Conservation (phyloP, 169 alveolate genomes). For the Eimeria mitis region DNA sequence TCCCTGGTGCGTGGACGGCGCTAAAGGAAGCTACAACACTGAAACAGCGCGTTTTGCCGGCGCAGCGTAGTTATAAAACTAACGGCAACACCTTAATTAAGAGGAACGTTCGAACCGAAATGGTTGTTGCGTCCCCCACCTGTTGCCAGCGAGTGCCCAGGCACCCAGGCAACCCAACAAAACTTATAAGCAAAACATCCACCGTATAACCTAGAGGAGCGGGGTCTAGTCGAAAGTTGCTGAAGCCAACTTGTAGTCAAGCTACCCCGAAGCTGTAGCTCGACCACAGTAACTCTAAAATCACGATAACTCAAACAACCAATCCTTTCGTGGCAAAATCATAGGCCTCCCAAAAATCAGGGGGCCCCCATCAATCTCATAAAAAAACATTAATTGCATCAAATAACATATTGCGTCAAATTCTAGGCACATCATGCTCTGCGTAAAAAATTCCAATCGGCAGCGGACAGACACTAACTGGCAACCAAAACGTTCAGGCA, state of each 20-base stretch:
- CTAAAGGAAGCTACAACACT: not conserved
- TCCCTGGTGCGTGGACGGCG: not conserved
- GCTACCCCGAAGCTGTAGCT: not conserved
- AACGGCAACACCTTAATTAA: not conserved
- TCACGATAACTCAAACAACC: not conserved
- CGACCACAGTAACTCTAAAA: not conserved
- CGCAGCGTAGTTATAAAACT: not conserved
- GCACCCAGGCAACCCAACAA: not conserved
- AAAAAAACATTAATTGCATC: not conserved
- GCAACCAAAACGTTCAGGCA: not conserved
- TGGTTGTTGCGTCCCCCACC: not conserved
- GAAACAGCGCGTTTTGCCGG: not conserved
- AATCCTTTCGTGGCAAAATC: not conserved
- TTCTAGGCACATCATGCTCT: not conserved
- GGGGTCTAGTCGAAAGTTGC: not conserved
- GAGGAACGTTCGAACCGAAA: not conserved
- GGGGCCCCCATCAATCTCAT: not conserved
- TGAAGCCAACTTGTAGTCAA: not conserved
- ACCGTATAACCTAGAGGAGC: not conserved
- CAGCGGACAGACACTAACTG: not conserved
- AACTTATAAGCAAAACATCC: not conserved
- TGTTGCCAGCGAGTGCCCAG: not conserved
- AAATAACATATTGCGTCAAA: not conserved
- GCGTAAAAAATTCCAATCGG: not conserved
- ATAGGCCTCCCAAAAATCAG: not conserved